Evolutionary conservation across 2,329 filamentous ascomycete species (phyloP).

Genomic region (Hymenoscyphus scutula): DNA sequence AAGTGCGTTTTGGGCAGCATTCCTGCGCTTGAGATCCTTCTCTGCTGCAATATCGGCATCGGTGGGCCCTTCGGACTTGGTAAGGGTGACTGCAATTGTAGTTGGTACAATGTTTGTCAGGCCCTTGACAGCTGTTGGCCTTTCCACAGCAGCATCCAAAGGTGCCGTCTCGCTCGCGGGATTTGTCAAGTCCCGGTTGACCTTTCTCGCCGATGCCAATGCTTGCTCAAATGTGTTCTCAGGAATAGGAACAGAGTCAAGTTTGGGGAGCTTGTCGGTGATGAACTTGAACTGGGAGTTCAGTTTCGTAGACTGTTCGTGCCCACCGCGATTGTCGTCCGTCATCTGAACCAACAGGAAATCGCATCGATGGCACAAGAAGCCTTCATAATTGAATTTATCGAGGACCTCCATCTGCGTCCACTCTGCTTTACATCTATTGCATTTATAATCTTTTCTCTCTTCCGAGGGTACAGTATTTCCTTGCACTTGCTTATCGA

Average conservation of each 20-base stretch:
- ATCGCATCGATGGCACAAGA: constrained; percentile 79
- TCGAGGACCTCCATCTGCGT: constrained; percentile 88
- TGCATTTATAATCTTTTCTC: constrained; percentile 88
- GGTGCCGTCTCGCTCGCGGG: constrained; percentile 60
- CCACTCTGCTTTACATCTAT: constrained; percentile 79
- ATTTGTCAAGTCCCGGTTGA: constrained; percentile 65
- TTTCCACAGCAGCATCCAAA: constrained; percentile 51
- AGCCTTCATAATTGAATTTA: constrained; percentile 63
- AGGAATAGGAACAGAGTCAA: constrained; percentile 72
- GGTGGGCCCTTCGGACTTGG: constrained; percentile 61
- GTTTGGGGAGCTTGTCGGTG: constrained; percentile 70
- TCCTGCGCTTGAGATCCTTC: constrained; percentile 61
- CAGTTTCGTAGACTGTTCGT: constrained; percentile 69
- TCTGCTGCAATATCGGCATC: constrained; percentile 67
- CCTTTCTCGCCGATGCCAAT: constrained; percentile 58
- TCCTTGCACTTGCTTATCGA: constrained; percentile 85
- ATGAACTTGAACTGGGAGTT: constrained; percentile 80
- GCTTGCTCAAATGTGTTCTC: constrained; percentile 73
- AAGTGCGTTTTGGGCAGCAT: constrained; percentile 66
- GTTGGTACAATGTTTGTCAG: constrained; percentile 64
- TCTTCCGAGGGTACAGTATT: constrained; percentile 77
- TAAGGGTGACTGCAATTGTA: constrained; percentile 68
- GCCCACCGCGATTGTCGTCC: constrained; percentile 66
- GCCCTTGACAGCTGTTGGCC: constrained; percentile 68
- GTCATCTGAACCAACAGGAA: constrained; percentile 62